Conservation (phyloP, 1,284 basidiomycete genomes). For the Sporisorium scitamineum region DNA sequence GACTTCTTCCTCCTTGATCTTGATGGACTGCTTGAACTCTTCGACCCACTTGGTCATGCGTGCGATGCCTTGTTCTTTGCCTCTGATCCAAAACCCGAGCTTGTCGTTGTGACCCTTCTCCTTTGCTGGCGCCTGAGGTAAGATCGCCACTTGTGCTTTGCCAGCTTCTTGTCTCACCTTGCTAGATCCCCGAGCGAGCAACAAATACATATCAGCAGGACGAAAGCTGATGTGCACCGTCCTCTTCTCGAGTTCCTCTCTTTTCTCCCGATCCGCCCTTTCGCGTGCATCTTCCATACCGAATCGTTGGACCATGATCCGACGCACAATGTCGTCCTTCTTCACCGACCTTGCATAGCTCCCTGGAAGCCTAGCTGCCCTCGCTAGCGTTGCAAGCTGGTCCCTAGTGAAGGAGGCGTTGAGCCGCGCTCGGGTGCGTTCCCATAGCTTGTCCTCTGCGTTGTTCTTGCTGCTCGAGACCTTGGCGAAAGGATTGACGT, state of each 20-base stretch:
- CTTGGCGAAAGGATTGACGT: constrained; percentile 33
- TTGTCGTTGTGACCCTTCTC: constrained; percentile 7
- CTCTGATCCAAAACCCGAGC: constrained; percentile 45
- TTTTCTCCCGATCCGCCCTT: constrained; percentile 23
- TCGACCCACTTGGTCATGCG: constrained; percentile 40
- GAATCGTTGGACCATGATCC: constrained; percentile 48
- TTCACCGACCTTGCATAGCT: constrained; percentile 22
- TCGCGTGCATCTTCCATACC: constrained; percentile 42
- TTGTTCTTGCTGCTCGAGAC: not conserved
- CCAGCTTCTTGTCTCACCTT: constrained; percentile 34
- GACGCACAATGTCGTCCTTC: constrained; percentile 38
- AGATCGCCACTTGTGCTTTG: constrained; percentile 29
- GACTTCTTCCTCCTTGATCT: constrained; percentile 27
- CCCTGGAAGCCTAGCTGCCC: constrained; percentile 35
- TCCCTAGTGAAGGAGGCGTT: constrained; percentile 45
- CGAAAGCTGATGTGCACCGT: constrained; percentile 27
- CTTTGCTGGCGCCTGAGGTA: constrained; percentile 20
- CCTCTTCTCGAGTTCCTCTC: constrained; percentile 31
- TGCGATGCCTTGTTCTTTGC: constrained; percentile 34
- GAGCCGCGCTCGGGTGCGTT: constrained; percentile 32
- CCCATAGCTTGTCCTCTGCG: constrained; percentile 43
- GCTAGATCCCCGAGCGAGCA: constrained; percentile 29
- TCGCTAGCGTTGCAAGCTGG: constrained; percentile 29
- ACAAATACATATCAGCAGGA: constrained; percentile 41
- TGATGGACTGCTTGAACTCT: constrained; percentile 32